A percentile compares a stretch with the other conserved stretches of the same genome.
Conservation (phyloP, 768 basidiomycete species). For the Leccinellum albellum region DNA sequence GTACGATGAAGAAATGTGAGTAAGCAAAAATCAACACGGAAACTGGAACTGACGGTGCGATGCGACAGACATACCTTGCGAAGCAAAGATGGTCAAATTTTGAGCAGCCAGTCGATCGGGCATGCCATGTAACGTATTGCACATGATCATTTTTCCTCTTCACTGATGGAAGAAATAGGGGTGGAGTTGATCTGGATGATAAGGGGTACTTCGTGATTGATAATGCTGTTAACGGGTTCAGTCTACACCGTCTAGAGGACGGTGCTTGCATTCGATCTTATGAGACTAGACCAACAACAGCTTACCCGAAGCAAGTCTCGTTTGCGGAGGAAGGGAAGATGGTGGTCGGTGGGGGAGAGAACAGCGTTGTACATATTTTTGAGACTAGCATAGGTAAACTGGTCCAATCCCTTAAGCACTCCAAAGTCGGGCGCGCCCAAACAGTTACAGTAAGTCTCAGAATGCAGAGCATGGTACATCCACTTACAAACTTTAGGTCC, state of each 20-base stretch:
- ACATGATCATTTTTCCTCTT: neutral
- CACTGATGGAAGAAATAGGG: neutral
- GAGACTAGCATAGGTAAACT: neutral
- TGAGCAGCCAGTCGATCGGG: neutral
- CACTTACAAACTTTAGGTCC: neutral
- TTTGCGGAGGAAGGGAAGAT: neutral
- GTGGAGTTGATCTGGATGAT: neutral
- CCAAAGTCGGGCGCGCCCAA: neutral
- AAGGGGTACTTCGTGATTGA: neutral
- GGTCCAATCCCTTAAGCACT: neutral
- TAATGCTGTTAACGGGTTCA: neutral
- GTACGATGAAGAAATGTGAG: neutral
- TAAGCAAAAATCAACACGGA: neutral
- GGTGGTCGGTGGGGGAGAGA: slow-evolving; percentile 1
- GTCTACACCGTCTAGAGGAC: slow-evolving; percentile 1
- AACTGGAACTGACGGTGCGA: neutral
- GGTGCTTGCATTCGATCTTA: slow-evolving; percentile 3
- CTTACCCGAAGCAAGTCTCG: slow-evolving; percentile 8
- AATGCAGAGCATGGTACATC: no score
- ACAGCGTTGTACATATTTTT: neutral
- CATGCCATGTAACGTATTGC: neutral
- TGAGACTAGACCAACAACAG: neutral
- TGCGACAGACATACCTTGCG: neutral
- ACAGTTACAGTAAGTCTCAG: neutral
- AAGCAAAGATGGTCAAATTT: neutral